Conservation (phyloP, 1,139 yeast species). For the Yamadazyma pseudoaaseri region DNA sequence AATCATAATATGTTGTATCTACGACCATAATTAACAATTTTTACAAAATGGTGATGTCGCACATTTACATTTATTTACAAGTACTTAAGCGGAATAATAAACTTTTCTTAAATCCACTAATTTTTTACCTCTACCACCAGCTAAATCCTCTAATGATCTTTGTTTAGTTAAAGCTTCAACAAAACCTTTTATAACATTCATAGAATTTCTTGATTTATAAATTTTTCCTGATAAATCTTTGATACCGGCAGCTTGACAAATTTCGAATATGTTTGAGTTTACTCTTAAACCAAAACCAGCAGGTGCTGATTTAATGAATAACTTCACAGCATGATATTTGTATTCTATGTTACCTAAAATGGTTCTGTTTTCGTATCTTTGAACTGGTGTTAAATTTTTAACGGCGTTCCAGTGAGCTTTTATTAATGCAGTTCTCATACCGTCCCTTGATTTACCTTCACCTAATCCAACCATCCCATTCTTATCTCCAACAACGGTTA, state of each 20-base stretch:
- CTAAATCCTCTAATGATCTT: constrained; percentile 81
- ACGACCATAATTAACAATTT: constrained; percentile 67
- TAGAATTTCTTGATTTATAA: constrained; percentile 87
- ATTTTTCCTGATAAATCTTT: constrained; percentile 91
- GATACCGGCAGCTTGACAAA: constrained; percentile 93
- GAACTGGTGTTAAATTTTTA: constrained; percentile 76
- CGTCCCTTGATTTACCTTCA: constrained; percentile 87
- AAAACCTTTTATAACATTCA: constrained; percentile 92
- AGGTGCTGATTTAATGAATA: constrained; percentile 83
- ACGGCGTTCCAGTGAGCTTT: constrained; percentile 96
- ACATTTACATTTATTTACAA: too few species aligned
- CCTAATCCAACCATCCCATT: constrained; percentile 96
- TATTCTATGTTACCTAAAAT: constrained; percentile 80
- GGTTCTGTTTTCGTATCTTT: constrained; percentile 89
- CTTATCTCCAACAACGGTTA: constrained; percentile 90
- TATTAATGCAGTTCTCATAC: constrained; percentile 71
- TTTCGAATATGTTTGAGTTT: constrained; percentile 85
- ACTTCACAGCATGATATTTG: constrained; percentile 84
- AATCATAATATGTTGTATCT: constrained; percentile 86
- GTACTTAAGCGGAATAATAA: constrained; percentile 59
- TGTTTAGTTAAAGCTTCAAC: constrained; percentile 84
- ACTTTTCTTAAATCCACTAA: constrained; percentile 89
- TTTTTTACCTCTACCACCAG: constrained; percentile 92
- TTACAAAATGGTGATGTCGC: neutral
- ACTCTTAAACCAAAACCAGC: constrained; percentile 95